Evolutionary conservation across 2,329 filamentous ascomycete species (phyloP), one percentile per base, ranked within the genome.

Genomic region (Volutella citrinella): DNA sequence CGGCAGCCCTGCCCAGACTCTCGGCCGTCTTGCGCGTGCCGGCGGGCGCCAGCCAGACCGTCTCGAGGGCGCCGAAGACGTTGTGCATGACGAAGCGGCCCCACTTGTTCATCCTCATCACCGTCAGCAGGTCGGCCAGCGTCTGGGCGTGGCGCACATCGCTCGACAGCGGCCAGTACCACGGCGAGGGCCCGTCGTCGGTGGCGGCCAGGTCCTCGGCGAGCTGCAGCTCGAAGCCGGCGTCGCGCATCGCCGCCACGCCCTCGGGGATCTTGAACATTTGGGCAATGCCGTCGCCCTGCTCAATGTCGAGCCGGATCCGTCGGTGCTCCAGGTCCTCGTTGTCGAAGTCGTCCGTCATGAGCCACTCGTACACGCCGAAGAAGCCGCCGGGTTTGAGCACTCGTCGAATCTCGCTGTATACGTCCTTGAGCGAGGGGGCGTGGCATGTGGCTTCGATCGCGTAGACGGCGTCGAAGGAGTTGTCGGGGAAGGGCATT

Each of bases 391-490:
- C 90, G n/a, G 90, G 90, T 76, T 95, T 96, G 40, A 96, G 72
- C 19, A 95, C 88, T 21, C 86, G 84, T 76, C 82, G 87, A 55
- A 96, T 95, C 63, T 95, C 83, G 63, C 78, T 80, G 70, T 96
- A 96, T 45, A 95, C 87, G 44, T 86, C 89, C 52, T 87, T 82
- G 14, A 95, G 76, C 32, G 80, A 84, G 25, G 90, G 90, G 1
- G 90, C 90, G 61, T 96, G 90, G 27, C 91, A 85, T 3, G 90
- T 96, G 3, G 90, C 90, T 69, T 96, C 90, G 50, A 96, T 95
- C 34, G 89, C 90, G 59, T 95, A 96, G 32, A 95, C 87, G 36
- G 87, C 87, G 52, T 96, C 90, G 64, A 95, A 96, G 9, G 72
- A 78, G 72, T 91, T 86, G 59, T 90, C 84, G 30, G 85, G 81